Percentiles rank a stretch among this genome's conserved stretches.
Conservation (phyloP, 805 yeast genomes). For the Starmerella lactis-condensi region DNA sequence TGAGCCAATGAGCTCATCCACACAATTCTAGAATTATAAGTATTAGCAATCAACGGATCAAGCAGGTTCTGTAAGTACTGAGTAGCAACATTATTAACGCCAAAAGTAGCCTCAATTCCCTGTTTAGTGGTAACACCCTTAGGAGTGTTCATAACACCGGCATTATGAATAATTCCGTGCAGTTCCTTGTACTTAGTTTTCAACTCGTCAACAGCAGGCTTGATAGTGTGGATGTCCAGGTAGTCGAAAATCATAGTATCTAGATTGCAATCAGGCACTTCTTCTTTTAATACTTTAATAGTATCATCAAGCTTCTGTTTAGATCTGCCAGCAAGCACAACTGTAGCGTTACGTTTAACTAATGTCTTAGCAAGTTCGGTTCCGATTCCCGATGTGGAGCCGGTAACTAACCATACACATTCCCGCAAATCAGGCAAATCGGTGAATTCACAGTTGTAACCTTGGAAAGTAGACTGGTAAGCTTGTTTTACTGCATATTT, state of each 20-base stretch:
- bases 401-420: conserved; percentile 20
- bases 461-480: no score
- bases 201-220: conserved; percentile 14
- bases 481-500: no score
- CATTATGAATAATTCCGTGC: conserved; percentile 17
- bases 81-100: conserved; percentile 32
- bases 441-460: no score
- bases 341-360: conserved; percentile 19
- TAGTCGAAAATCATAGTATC: conserved; percentile 15
- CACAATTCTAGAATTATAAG: conserved; percentile 27
- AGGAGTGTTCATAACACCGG: conserved; percentile 21
- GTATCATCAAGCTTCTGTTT: conserved; percentile 21
- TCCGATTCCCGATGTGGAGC: conserved; percentile 17
- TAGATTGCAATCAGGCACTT: conserved; percentile 14
- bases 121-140: conserved; percentile 25
- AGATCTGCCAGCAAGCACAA: conserved; percentile 26
- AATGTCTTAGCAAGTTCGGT: conserved; percentile 8
- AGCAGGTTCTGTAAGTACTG: conserved; percentile 26
- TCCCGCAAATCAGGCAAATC: conserved; percentile 22
- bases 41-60: conserved; percentile 23
- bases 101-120: conserved; percentile 31
- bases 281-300: conserved; percentile 18
- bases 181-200: conserved; percentile 5
- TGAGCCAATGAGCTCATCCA: conserved; percentile 31
- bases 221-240: conserved; percentile 15